Evolutionary conservation across 371 early-diverging fungal genomes (phyloP), one percentile per base, ranked within the genome.

Genomic region (Chytridium lagenaria): DNA sequence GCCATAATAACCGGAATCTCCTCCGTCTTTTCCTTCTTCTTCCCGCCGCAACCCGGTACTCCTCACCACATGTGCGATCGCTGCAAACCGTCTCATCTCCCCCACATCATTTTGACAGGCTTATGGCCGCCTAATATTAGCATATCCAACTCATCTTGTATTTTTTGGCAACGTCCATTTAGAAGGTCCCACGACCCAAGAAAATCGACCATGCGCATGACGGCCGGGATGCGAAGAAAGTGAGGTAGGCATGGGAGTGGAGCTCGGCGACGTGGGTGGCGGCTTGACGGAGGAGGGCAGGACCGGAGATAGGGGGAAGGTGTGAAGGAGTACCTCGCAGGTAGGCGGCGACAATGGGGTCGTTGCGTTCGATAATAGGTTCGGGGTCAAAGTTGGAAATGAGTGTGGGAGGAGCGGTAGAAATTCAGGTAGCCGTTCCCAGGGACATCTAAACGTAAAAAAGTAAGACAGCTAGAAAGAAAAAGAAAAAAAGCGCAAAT

Each of bases 181-280:
- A 55, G 26, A 55, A 16, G 55, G 5, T 55, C 55, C 55, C 55
- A 55, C 16, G 55, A 55, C 55, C 55, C 55, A 7, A 55, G 26
- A 26, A 55, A 55, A 7, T 55, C 55, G 5, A 55, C 55, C 10
- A 55, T 26, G 16, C 55, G 10, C 55, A 55, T 55, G 16, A 55
- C 55, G 55, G 55, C 55, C 26, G 55, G 55, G 30, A 55, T 55
- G 55, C 55, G 26, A 55, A 55, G 30, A 23, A 55, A 16, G 55
- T 55, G 23, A 15, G 30, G 55, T 55, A 55, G 30, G 55, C 55
- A 26, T 55, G 55, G 23, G 55, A 55, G 30, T 55, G 55, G 55
- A 55, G 55, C 30, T 55, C 55, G 55, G 55, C 55, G 10, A 55
- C 55, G 30, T 55, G 55, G 55, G 5, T 26, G 10, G 55, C 55